phyloP scores from a whole-genome alignment of 1,284 basidiomycete genomes.

The Lentinus polychrous region DNA sequence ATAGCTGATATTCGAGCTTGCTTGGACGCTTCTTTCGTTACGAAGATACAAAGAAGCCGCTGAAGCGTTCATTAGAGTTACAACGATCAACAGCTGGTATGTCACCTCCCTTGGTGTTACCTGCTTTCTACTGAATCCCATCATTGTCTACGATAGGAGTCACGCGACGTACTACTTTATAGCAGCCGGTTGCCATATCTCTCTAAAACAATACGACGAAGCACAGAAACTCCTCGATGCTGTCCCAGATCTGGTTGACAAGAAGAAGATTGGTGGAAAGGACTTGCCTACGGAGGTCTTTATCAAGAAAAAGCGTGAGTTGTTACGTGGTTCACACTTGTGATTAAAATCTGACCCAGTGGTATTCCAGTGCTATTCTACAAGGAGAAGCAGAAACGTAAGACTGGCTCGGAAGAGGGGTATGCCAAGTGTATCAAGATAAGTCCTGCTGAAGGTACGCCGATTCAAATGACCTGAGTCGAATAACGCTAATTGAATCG shows the following conservation, averaged over 20 bases:
- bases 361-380: slow-evolving; percentile 59
- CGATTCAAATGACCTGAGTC: background rate
- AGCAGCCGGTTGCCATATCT: slow-evolving; percentile 61
- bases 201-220: slow-evolving; percentile 41
- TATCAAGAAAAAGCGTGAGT: slow-evolving; percentile 63
- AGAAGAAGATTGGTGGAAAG: slow-evolving; percentile 58
- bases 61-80: slow-evolving; percentile 56
- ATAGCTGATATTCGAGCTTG: slow-evolving; percentile 69
- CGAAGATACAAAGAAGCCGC: slow-evolving; percentile 61
- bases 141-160: slow-evolving; percentile 38
- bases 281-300: slow-evolving; percentile 68
- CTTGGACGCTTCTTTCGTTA: slow-evolving; percentile 66
- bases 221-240: slow-evolving; percentile 55
- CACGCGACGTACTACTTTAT: slow-evolving; percentile 74
- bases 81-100: slow-evolving; percentile 63
- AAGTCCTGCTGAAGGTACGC: slow-evolving; percentile 60
- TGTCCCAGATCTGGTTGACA: slow-evolving; percentile 53
- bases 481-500: background rate
- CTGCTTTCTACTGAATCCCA: background rate
- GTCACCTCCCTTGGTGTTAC: slow-evolving; percentile 12
- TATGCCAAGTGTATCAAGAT: slow-evolving; percentile 54
- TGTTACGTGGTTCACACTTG: background rate
- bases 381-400: slow-evolving; percentile 53
- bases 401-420: slow-evolving; percentile 41
- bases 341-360: background rate